Evolutionary conservation across 352 stramenopile species (phyloP), one percentile per base, ranked within the genome.

Genomic region (Globisporangium uncinulatum): DNA sequence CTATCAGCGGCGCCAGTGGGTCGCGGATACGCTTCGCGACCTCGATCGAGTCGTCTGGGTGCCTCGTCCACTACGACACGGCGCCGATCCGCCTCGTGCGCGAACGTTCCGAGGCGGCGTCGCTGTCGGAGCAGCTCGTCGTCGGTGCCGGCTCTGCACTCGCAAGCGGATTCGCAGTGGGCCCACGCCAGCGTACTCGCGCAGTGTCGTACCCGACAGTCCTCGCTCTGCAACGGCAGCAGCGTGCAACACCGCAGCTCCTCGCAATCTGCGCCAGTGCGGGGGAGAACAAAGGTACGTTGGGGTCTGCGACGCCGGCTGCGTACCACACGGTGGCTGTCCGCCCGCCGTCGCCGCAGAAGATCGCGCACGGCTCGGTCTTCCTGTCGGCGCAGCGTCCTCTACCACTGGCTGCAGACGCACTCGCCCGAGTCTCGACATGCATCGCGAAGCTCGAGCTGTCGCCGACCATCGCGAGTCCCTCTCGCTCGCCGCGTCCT

Each of bases 1-100:
- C 74, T 8, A 62, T 76, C 51, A 67, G 76, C 13, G 65, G 59
- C 7, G 36, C 66, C 4, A 70, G 53, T 7, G 62, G 65, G 24
- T 69, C 76, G 6, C 73, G 76, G 11, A 67, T 89, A 49, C 74
- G 79, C 20, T 89, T 86, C 41, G 71, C 69, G 14, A 82, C 74
- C 8, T 66, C 59, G n/a, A 48, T 66, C 39, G 63, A 69, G 36
- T 32, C 57, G 10, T 55, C 51, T 3, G 24, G 15, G 14, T 57
- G 41, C 4, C 42, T 21, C 21, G 49, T 50, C 17, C 57, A 58
- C 31, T 63, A 63, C 57, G 43, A 55, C 57, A 44, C 32, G 3
- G 43, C 57, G 14, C 57, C 57, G 24, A 57, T 57, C 21, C 57
- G 34, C 4, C 57, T 63, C 24, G 53, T 52, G 31, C 44, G 52